Percentiles rank a stretch among this genome's conserved stretches.
These are phyloP conservation scores for Perkinsus marinus DNA, from an alignment of 169 alveolate genomes.

Conservation along the genomic window DNA sequence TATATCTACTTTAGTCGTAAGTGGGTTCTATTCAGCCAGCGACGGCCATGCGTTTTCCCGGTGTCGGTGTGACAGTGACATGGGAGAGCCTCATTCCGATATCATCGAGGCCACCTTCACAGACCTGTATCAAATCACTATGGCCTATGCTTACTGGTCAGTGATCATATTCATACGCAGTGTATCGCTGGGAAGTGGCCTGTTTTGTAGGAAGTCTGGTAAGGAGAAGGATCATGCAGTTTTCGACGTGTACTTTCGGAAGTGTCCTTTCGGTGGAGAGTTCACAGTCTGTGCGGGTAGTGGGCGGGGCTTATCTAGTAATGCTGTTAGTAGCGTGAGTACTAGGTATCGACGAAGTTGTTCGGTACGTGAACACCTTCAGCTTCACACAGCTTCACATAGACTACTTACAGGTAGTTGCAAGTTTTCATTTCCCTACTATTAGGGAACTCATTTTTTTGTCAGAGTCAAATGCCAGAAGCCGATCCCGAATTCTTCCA, in stretches of 20 bases:
- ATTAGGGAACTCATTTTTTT: background rate
- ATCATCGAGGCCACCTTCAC: no score
- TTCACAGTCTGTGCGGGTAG: constrained; percentile 53
- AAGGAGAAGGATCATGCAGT: constrained; percentile 54
- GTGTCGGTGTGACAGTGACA: no score
- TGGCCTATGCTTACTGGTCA: no score
- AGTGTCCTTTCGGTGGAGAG: constrained; percentile 72
- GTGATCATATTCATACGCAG: no score
- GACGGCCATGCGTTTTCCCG: no score
- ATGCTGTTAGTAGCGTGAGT: no score
- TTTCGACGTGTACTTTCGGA: constrained; percentile 67
- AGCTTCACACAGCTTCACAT: constrained; percentile 55
- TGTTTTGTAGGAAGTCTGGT: background rate
- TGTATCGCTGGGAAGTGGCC: no score
- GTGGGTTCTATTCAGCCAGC: no score
- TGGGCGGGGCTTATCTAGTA: no score
- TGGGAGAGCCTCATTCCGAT: no score
- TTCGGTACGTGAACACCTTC: constrained; percentile 42
- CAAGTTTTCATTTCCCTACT: background rate
- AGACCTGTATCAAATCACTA: no score
- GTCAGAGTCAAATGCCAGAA: constrained; percentile 26
- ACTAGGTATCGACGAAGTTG: constrained; percentile 51
- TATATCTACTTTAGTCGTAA: background rate
- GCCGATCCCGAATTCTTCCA: constrained; percentile 50
- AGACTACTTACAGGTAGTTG: constrained; percentile 31